Base-by-base conservation (phyloP, 306 rosid genomes). In the Sicyos baderoa region DNA sequence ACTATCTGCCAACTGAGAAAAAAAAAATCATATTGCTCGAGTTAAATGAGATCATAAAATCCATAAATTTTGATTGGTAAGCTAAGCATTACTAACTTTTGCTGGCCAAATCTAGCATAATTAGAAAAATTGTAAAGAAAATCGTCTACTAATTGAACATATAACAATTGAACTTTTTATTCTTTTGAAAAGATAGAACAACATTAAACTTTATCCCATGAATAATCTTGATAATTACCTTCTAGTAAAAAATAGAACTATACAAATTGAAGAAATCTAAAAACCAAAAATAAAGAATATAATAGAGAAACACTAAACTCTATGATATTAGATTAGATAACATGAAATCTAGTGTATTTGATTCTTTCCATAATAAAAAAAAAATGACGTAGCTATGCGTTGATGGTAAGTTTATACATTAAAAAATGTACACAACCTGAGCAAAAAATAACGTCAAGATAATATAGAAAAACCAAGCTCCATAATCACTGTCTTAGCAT, bases 391-490 rank as follows among this genome's bases (percentile, higher is more conserved):
- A n/a, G 48, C 23, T n/a, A 9, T 35, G 17, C 68, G 10, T 29
- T n/a, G 50, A 61, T 17, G 68, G 50, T n/a, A 37, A 37, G 17
- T n/a, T 37, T 37, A 35, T 17, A 61, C 11, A 37, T 61, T 61
- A 12, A 44, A 42, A 64, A 44, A 18, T 18, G 32, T 64, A 19
- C 19, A 37, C 50, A n/a, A 62, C 68, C 50, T 35, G 49, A 62
- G 27, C 9, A 23, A 62, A 40, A 62, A 44, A 44, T 19, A 32
- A 42, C 16, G 35, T 37, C 70, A 42, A 64, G 17, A 63, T 42
- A 63, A 63, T 19, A 44, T 19, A 42, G n/a, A 44, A 63, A 40
- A 29, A 64, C 70, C 70, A 42, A 63, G 69, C 23, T 42, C 69
- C 51, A 40, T 9, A 42, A 44, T 44, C 52, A 19, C 52, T 44